Percentiles rank a stretch among this genome's conserved stretches.
Conservation (phyloP, 148 eudicot species). For the Rhododendron mucronatum region DNA sequence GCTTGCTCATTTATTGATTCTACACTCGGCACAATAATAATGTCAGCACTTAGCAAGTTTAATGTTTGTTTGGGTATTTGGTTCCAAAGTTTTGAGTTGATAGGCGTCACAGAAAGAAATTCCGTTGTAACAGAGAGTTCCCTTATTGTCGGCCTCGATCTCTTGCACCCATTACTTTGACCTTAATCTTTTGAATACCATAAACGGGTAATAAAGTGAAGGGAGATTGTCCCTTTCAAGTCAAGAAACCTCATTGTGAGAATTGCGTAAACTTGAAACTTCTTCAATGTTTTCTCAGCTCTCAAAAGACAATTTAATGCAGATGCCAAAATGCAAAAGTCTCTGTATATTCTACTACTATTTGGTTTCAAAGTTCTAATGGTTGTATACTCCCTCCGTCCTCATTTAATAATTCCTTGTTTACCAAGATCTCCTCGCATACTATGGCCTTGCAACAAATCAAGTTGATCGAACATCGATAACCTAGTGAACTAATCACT, state of each 20-base stretch:
- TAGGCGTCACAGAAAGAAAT: background rate
- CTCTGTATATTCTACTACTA: no score
- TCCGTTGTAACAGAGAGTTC: background rate
- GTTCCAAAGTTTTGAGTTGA: background rate
- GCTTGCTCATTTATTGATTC: no score
- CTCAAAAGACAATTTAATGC: background rate
- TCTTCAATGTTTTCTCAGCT: background rate
- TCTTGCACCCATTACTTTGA: background rate
- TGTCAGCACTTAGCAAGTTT: background rate
- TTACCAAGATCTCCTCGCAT: no score
- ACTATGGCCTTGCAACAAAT: no score
- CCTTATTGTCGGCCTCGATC: background rate
- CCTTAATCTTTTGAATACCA: background rate
- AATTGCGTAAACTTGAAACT: slow-evolving; percentile 3
- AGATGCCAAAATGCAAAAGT: background rate
- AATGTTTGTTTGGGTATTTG: background rate
- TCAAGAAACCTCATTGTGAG: background rate
- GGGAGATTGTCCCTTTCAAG: background rate
- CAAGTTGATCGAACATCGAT: no score
- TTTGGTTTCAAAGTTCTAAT: no score
- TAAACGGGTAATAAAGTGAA: background rate
- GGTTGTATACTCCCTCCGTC: no score
- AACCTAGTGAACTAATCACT: no score
- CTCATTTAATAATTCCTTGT: no score
- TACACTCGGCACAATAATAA: no score